Conservation (phyloP, 2,329 filamentous ascomycete genomes). For the Rhynchosporium secalis region DNA sequence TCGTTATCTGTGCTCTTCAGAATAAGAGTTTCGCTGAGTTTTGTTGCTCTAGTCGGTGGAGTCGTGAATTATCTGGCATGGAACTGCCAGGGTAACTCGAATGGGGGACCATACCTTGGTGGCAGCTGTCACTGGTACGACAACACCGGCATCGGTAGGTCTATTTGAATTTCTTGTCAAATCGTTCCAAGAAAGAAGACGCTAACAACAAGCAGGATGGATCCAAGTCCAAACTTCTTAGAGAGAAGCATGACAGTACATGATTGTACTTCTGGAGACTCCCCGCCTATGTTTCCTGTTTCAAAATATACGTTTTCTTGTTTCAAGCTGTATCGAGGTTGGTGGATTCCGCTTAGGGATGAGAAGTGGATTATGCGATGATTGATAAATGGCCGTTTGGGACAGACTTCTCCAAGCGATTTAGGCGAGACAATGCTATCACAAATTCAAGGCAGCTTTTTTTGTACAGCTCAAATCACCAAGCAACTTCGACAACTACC, state of each 20-base stretch:
- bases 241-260: not conserved
- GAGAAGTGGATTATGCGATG: too few species aligned
- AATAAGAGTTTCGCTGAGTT: not conserved
- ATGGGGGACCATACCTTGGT: not conserved
- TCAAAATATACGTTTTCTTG: too few species aligned
- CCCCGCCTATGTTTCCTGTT: too few species aligned
- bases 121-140: not conserved
- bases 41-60: not conserved
- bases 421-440: too few species aligned
- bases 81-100: not conserved
- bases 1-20: not conserved
- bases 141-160: not conserved
- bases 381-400: too few species aligned
- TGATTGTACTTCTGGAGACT: not conserved
- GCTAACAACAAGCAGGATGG: not conserved
- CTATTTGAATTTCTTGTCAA: not conserved
- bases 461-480: conserved; percentile 44
- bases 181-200: not conserved
- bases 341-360: too few species aligned
- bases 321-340: too few species aligned
- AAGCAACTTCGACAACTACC: conserved; percentile 14
- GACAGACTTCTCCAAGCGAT: not conserved
- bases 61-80: not conserved
- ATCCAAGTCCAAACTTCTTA: not conserved
- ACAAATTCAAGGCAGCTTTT: conserved; percentile 27